These are phyloP conservation scores for Fusarium sp. DNA, from an alignment of 2,329 filamentous ascomycete species.

Conservation along the genomic window DNA sequence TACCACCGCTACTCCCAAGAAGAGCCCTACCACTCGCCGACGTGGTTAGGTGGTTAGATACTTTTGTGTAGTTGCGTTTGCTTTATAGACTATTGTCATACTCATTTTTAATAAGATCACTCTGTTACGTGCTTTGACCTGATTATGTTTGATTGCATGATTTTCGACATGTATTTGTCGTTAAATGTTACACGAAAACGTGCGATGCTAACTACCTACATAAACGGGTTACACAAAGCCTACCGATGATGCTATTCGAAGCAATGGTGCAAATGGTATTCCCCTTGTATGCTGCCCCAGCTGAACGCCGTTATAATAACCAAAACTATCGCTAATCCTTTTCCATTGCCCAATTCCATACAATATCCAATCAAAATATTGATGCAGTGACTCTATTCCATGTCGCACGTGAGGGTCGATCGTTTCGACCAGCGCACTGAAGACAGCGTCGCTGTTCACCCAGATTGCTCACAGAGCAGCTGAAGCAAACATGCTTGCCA, in stretches of 20 bases:
- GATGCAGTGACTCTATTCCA: slow-evolving; percentile 33
- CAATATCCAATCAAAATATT: slow-evolving; percentile 29
- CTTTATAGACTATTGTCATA: slow-evolving; percentile 28
- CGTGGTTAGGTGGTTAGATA: slow-evolving; percentile 48
- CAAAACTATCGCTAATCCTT: background rate
- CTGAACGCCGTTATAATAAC: background rate
- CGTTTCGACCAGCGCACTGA: slow-evolving; percentile 57
- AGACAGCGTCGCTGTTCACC: slow-evolving; percentile 64
- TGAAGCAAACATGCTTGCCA: slow-evolving; percentile 65
- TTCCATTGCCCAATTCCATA: background rate
- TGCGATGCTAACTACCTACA: background rate
- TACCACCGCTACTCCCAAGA: slow-evolving; percentile 48
- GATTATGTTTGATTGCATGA: background rate
- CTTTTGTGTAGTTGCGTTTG: slow-evolving; percentile 23
- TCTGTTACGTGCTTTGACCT: background rate
- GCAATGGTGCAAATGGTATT: slow-evolving; percentile 23
- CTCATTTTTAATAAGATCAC: slow-evolving; percentile 10
- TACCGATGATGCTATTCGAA: background rate
- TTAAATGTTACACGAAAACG: background rate
- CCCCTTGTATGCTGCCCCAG: slow-evolving; percentile 7
- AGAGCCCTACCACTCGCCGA: slow-evolving; percentile 56
- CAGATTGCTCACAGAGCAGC: slow-evolving; percentile 67
- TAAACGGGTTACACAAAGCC: background rate
- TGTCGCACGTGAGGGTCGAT: slow-evolving; percentile 20
- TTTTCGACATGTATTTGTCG: background rate